Evolutionary conservation across 208 protist species (phyloP), one percentile per base, ranked within the genome.

Genomic region (Endotrypanum monterogeii): DNA sequence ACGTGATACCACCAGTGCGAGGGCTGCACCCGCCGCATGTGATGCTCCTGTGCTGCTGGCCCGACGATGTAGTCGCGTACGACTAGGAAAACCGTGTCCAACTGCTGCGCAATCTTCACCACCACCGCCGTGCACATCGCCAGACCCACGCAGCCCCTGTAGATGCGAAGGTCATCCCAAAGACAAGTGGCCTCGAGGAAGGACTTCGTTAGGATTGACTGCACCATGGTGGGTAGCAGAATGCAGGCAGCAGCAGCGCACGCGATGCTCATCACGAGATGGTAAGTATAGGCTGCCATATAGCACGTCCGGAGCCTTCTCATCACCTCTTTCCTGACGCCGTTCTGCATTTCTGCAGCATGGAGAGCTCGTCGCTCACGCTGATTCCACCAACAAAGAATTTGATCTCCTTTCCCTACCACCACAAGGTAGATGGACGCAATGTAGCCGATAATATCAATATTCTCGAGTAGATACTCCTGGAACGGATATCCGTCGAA

Each of bases 21-120:
- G 37, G 75, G 74, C 50, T 51, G 69, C 55, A 83, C 46, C n/a
- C 71, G 74, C 28, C 75, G 74, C 50, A 77, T 61, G 60, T 79
- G 75, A 50, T 18, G 37, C 39, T 74, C 61, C 68, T 74, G 58
- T 60, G 51, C 75, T 2, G 75, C 68, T 35, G 67, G 70, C 16
- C 57, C 51, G 20, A 74, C 52, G 65, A 79, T 74, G 75, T 79
- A 83, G 71, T 97, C 91, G 20, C 89, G 76, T 57, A 96, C 54
- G 35, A 97, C 81, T 41, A 97, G 82, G 71, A 95, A 93, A 54
- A 92, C 50, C 25, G 85, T 93, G 78, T 94, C 89, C 14, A 94
- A 18, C 44, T 95, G 80, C 80, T 94, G 90, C 20, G 71, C 76
- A 0, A 94, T 82, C 82, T 94, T 94, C 48, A 82, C 85, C 28